These are phyloP conservation scores for Puccinia triticina DNA, from an alignment of 1,284 basidiomycete genomes.

Conservation along the genomic window DNA sequence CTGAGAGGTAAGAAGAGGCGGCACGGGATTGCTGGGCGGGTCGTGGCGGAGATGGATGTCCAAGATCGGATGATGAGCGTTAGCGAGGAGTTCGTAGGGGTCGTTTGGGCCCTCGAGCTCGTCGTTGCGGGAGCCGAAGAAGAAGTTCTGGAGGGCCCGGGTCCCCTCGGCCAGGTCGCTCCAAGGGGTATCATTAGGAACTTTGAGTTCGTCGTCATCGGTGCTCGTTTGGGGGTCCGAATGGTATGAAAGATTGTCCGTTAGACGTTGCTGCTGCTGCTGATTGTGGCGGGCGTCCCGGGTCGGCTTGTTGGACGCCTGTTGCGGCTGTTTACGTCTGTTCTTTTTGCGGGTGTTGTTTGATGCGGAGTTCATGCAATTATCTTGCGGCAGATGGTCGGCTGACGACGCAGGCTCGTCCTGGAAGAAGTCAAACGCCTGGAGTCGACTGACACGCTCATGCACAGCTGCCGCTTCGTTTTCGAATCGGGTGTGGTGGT, in stretches of 20 bases:
- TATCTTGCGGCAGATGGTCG: neutral
- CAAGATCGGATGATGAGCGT: neutral
- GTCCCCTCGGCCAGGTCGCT: constrained; percentile 44
- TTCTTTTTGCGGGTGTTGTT: constrained; percentile 34
- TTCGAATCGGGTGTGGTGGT: neutral
- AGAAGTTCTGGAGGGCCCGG: constrained; percentile 35
- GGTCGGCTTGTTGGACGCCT: neutral
- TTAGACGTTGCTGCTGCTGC: constrained; percentile 3
- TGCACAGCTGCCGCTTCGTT: constrained; percentile 46
- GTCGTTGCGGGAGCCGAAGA: constrained; percentile 36
- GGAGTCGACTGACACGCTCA: constrained; percentile 38
- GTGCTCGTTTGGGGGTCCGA: constrained; percentile 27
- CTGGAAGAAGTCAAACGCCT: constrained; percentile 38
- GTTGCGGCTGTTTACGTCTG: constrained; percentile 17
- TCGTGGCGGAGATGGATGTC: neutral
- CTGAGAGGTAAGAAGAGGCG: neutral
- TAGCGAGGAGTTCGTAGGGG: neutral
- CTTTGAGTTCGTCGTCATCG: constrained; percentile 28
- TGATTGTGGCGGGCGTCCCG: neutral
- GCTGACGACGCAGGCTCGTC: constrained; percentile 15
- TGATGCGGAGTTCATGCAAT: neutral
- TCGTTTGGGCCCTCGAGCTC: neutral
- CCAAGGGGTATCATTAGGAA: constrained; percentile 19
- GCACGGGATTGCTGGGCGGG: neutral
- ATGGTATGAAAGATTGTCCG: constrained; percentile 24